Evolutionary conservation across 257 asterid species (phyloP).

Genomic region (Parsonsia alboflavescens): DNA sequence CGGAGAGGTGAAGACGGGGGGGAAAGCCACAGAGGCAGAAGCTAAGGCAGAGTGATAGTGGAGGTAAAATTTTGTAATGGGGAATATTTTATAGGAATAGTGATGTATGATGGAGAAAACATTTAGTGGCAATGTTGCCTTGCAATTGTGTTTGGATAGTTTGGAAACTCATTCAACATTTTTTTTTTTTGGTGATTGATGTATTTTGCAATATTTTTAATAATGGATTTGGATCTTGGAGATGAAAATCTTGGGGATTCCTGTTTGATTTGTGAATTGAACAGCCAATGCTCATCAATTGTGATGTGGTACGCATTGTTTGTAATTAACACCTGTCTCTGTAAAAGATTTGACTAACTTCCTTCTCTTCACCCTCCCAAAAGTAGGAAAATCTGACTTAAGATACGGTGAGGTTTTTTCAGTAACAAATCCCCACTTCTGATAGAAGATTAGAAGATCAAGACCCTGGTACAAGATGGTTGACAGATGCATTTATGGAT

Average conservation of each 20-base stretch:
- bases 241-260: not conserved
- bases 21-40: constrained; percentile 37
- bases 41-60: constrained; percentile 16
- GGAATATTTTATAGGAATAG: not conserved
- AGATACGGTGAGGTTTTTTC: not conserved
- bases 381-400: not conserved
- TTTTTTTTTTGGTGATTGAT: not conserved
- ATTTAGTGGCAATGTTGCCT: not conserved
- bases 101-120: not conserved
- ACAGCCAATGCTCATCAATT: no score
- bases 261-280: not conserved
- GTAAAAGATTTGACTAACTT: not conserved
- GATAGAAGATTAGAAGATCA: not conserved
- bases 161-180: not conserved
- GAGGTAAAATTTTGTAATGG: constrained; percentile 4
- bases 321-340: not conserved
- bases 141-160: not conserved
- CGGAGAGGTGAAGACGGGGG: constrained; percentile 44
- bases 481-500: not conserved
- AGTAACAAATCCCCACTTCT: not conserved
- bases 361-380: not conserved
- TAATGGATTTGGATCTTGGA: not conserved
- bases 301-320: not conserved
- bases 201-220: not conserved
- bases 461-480: not conserved